These are phyloP conservation scores for Mucor lusitanicus DNA, from an alignment of 371 early-diverging fungal genomes.

Conservation along the genomic window DNA sequence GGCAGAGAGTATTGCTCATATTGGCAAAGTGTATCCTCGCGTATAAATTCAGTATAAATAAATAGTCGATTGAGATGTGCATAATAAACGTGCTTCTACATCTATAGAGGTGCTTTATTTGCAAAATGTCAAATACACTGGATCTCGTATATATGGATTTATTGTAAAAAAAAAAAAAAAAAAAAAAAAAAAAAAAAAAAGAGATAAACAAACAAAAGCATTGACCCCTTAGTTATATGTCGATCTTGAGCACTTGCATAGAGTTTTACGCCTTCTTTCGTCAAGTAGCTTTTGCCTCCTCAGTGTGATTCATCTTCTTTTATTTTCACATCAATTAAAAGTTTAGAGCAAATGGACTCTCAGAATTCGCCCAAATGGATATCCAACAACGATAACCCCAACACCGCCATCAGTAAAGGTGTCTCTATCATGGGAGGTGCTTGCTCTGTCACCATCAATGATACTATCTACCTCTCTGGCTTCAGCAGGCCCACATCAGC, in stretches of 20 bases:
- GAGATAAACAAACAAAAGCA: background rate
- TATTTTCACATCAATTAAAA: background rate
- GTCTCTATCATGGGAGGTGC: background rate
- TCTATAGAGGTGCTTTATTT: no score
- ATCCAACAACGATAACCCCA: background rate
- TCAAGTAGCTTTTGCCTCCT: background rate
- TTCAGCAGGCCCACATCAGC: background rate
- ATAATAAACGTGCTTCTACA: background rate
- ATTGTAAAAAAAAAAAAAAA: background rate
- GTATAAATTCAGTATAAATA: background rate
- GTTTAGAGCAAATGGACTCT: background rate
- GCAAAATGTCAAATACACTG: no score
- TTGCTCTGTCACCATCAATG: constrained; percentile 3
- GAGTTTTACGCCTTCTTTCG: background rate
- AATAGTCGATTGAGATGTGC: no score
- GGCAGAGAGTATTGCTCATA: constrained; percentile 22
- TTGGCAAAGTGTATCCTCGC: background rate
- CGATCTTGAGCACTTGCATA: background rate
- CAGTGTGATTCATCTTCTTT: background rate
- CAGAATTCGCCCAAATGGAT: background rate
- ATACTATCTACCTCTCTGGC: constrained; percentile 20
- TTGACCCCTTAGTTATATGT: background rate
- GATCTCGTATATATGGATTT: background rate
- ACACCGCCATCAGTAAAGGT: background rate
- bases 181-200: background rate